These are phyloP conservation scores for Aspergillus saccharolyticus DNA, from an alignment of 495 filamentous ascomycete species.

Conservation along the genomic window DNA sequence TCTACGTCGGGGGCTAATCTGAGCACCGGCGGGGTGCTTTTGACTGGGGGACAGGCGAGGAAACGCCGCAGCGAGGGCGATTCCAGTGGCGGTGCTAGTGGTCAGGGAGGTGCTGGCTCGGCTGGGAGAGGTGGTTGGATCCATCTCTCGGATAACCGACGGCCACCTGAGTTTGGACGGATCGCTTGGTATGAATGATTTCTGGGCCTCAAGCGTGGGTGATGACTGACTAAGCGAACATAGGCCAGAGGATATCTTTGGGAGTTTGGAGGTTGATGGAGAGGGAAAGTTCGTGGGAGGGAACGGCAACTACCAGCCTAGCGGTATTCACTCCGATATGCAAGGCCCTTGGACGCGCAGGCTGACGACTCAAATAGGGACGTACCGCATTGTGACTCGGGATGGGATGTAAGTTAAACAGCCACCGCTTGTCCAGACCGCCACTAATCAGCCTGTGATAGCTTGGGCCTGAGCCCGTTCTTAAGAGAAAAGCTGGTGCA, in stretches of 20 bases:
- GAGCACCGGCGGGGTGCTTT: constrained; percentile 59
- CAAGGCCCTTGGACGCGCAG: background rate
- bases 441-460: constrained; percentile 23
- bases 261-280: constrained; percentile 80
- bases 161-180: constrained; percentile 83
- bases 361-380: constrained; percentile 27
- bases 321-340: constrained; percentile 37
- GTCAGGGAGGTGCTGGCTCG: constrained; percentile 77
- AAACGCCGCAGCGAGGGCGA: constrained; percentile 43
- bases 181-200: constrained; percentile 60
- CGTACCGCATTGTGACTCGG: constrained; percentile 53
- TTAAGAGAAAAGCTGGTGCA: constrained; percentile 53
- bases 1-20: constrained; percentile 70
- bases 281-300: constrained; percentile 63
- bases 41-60: constrained; percentile 39
- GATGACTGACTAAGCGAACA: background rate
- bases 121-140: constrained; percentile 82
- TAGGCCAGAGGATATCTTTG: constrained; percentile 84
- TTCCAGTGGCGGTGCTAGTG: constrained; percentile 71
- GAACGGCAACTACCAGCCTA: constrained; percentile 53
- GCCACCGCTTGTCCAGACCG: background rate
- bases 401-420: constrained; percentile 53
- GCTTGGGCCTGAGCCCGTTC: constrained; percentile 53
- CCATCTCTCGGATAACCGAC: constrained; percentile 77
- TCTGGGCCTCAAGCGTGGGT: background rate